Base-by-base conservation (phyloP, 306 rosid species). In the Alnus glutinosa region DNA sequence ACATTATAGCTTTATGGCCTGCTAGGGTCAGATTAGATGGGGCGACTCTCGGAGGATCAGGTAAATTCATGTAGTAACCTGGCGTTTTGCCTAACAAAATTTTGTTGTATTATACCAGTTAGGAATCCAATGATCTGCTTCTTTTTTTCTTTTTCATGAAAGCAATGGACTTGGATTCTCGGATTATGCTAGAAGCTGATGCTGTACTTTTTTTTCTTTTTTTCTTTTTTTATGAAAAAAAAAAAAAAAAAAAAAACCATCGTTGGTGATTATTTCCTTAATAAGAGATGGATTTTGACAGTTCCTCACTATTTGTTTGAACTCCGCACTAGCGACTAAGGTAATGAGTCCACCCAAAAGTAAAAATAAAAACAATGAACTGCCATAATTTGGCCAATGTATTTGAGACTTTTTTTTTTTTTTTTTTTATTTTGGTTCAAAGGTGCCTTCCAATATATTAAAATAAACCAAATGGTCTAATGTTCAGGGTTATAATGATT, bases 1-100 rank as follows among this genome's bases (percentile, higher is more conserved):
- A 94, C 98, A 2, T 91, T 80, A 68, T 94, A 92, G 87, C 47
- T 42, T 74, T 8, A 51, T 57, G 70, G 68, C 50, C 15, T 75
- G 58, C 49, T 49, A 4, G 19, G 44, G 49, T 39, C 70, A 28
- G 46, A 9, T 68, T 64, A 51, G 73, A 19, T 63, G 63, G 68
- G 82, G 82, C 46, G 0, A 36, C 28, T 47, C 48, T 37, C 50
- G 4, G 14, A 62, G 83, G 81, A 55, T 61, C 39, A 30, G 51
- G 80, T 77, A 47, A 82, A 71, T 52, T 51, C 7, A 9, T 15
- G 63, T 73, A 9, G 7, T 42, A 66, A 66, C 12, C 18, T 16
- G 71, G 47, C 71, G 9, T 14, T 36, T 37, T 15, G 48, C 72
- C 51, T 10, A 68, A 8, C 30, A 39, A 42, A 16, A 4, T 68